Evolutionary conservation across 176 grass and related monocot species (phyloP).

Genomic region (Chrysopogon serrulatus): DNA sequence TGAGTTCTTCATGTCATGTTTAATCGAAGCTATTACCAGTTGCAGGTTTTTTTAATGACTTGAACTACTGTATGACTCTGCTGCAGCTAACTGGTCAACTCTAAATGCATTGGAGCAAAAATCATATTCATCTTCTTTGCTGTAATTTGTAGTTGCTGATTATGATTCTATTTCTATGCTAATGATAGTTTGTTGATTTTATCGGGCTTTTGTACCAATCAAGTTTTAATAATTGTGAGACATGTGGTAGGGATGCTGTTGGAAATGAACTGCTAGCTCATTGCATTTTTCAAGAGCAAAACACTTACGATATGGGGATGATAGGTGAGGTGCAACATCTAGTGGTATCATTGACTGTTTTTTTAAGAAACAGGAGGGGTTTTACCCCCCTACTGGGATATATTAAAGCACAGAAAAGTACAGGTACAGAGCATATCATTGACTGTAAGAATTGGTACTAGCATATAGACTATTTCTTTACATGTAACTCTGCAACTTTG

Average conservation of each 20-base stretch:
- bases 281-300: slow-evolving; percentile 3
- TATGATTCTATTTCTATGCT: neutral
- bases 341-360: neutral
- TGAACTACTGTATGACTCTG: no score
- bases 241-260: neutral
- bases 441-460: neutral
- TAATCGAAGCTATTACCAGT: neutral
- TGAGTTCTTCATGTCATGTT: neutral
- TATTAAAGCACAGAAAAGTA: no score
- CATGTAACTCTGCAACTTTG: neutral
- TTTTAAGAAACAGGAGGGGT: no score
- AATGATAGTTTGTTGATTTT: neutral
- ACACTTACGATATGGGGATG: neutral
- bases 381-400: no score
- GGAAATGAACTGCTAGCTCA: neutral
- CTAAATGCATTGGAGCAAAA: neutral
- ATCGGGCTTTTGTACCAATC: neutral
- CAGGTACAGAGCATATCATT: neutral
- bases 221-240: neutral
- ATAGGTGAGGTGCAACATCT: neutral
- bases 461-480: neutral
- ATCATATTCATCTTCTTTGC: neutral
- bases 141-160: neutral
- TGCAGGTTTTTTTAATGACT: no score
- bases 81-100: neutral